Evolutionary conservation across 805 yeast genomes (phyloP).

Genomic region (Debaryomyces castellii): DNA sequence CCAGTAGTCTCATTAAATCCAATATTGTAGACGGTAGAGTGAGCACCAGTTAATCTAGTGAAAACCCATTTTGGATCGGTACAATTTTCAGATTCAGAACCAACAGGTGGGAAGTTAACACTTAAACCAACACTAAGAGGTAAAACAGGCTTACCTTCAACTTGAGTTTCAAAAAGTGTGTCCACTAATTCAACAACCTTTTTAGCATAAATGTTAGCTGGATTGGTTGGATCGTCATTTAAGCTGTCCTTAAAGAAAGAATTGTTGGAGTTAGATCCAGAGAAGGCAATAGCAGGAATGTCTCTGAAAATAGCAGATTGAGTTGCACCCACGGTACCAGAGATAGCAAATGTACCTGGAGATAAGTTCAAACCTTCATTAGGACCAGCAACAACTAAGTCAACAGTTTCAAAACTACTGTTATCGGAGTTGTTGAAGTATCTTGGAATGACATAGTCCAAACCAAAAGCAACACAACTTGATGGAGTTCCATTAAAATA

Average conservation of each 20-base stretch:
- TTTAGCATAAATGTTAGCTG: slow-evolving; percentile 46
- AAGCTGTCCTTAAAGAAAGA: slow-evolving; percentile 48
- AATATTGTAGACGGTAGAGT: slow-evolving; percentile 14
- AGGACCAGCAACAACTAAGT: slow-evolving; percentile 52
- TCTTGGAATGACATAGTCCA: slow-evolving; percentile 47
- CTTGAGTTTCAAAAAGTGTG: slow-evolving; percentile 36
- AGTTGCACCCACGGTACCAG: slow-evolving; percentile 56
- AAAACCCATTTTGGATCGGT: slow-evolving; percentile 40
- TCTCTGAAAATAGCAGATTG: slow-evolving; percentile 49
- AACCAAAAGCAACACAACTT: slow-evolving; percentile 48
- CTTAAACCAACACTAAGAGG: slow-evolving; percentile 47
- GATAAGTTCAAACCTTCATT: slow-evolving; percentile 52
- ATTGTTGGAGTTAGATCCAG: slow-evolving; percentile 51
- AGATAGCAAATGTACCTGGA: slow-evolving; percentile 39
- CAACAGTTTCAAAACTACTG: slow-evolving; percentile 28
- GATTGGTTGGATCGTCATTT: slow-evolving; percentile 38
- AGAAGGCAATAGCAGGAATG: slow-evolving; percentile 49
- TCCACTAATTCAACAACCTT: slow-evolving; percentile 40
- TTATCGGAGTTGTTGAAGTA: slow-evolving; percentile 33
- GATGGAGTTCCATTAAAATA: slow-evolving; percentile 59
- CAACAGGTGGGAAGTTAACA: slow-evolving; percentile 50
- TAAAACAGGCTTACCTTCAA: slow-evolving; percentile 34
- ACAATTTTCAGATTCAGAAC: slow-evolving; percentile 36
- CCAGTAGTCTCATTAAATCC: slow-evolving; percentile 41
- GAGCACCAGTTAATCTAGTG: slow-evolving; percentile 34